Conservation (phyloP, 2,329 filamentous ascomycete genomes). For the Elsinoe arachidis region DNA sequence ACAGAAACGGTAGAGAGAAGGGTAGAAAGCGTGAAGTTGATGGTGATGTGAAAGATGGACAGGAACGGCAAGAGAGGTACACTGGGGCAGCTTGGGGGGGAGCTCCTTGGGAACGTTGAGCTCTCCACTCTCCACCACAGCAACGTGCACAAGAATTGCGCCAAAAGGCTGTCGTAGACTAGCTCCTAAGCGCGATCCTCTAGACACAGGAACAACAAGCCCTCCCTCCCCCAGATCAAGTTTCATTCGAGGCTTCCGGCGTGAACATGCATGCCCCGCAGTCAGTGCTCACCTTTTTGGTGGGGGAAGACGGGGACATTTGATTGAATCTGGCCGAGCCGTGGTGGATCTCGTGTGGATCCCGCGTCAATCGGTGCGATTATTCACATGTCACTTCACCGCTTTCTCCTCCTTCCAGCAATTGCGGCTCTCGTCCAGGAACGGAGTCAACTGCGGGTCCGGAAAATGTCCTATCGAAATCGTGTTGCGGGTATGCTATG, state of each 20-base stretch:
- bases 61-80: conserved; percentile 4
- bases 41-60: conserved; percentile 1
- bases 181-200: neutral
- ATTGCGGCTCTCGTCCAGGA: neutral
- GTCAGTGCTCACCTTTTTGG: conserved; percentile 7
- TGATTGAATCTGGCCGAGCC: neutral
- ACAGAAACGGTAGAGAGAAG: neutral
- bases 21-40: neutral
- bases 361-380: neutral
- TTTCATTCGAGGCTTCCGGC: neutral
- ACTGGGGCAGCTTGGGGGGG: neutral
- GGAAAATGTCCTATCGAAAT: neutral
- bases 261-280: conserved; percentile 7
- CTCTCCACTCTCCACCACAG: neutral
- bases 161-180: neutral
- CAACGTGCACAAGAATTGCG: conserved; percentile 5
- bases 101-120: conserved; percentile 8
- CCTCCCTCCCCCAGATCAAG: neutral
- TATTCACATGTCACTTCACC: conserved; percentile 11
- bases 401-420: neutral
- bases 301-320: neutral
- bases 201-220: neutral
- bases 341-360: neutral
- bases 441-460: neutral
- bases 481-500: neutral